Base-by-base conservation (phyloP, 1,284 basidiomycete genomes). In the Rhodotorula sp. region DNA sequence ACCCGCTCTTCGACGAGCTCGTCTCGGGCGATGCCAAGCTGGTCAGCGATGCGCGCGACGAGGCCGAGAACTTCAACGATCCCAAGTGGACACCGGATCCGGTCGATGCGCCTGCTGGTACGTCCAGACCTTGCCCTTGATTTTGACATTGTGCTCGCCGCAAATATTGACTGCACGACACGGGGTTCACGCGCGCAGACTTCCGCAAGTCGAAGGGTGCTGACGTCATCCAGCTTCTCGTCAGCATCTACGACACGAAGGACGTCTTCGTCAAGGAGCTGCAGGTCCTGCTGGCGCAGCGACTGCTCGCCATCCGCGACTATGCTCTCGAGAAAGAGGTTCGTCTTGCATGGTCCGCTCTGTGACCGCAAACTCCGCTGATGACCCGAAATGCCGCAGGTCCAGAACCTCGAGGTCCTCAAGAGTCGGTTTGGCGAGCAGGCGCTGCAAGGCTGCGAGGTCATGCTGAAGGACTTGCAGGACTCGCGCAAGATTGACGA, bases 381-480 rank as follows among this genome's bases (percentile, higher is more conserved):
- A 45, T 25, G 23, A 13, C 25, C n/a, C 10, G 13, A 3, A n/a
- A 17, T 9, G 7, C n/a, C 48, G 2, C 74, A 96, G 92, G 87
- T 94, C 42, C 87, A 91, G 44, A 96, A 92, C 77, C 89, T 97
- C 69, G 93, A 97, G 81, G 91, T 95, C 63, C 83, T 97, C 71
- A 97, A 97, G 84, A 87, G 93, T 65, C 89, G 94, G 7, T 97
- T 97, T 77, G 94, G 94, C 27, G 94, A 97, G 79, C 86, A 88
- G 1, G 89, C 92, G 0, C 81, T 97, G 71, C 92, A 94, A 80
- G 90, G 93, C 1, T 96, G 93, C 84, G 94, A 97, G 80, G 93
- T 97, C 70, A 97, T 97, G 94, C 83, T 97, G 79, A 91, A 89
- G 79, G 94, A 97, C 81, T 91, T 97, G 87, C 90, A 91, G 10